Conservation (phyloP, 495 filamentous ascomycete species). For the Pyronema omphalodes region DNA sequence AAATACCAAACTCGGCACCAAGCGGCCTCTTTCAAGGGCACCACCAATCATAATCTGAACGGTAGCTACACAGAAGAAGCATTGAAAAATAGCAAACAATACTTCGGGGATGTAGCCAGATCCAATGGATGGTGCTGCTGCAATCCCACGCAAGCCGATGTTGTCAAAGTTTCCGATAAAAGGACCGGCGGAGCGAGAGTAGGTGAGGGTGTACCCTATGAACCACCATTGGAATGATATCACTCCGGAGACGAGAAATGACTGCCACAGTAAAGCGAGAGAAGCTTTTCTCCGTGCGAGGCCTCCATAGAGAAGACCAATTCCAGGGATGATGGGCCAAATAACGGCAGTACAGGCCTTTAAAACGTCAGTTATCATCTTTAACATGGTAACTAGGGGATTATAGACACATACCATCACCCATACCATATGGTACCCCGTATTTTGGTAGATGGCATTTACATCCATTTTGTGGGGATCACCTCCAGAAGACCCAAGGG, state of each 20-base stretch:
- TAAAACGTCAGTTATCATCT: not conserved
- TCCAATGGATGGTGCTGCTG: conserved; percentile 33
- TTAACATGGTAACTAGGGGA: not conserved
- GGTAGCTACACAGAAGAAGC: conserved; percentile 39
- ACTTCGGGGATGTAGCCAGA: conserved; percentile 36
- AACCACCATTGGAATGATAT: conserved; percentile 25
- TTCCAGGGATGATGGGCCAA: conserved; percentile 39
- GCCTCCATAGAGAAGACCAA: conserved; percentile 38
- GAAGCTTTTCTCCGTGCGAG: conserved; percentile 37
- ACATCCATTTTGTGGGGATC: conserved; percentile 1
- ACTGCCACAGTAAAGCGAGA: conserved; percentile 37
- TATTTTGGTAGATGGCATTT: not conserved
- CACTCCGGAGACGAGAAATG: conserved; percentile 31
- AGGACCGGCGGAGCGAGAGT: conserved; percentile 31
- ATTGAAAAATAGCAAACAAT: conserved; percentile 39
- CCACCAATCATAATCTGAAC: conserved; percentile 35
- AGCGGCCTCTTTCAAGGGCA: conserved; percentile 37
- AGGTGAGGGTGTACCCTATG: conserved; percentile 40
- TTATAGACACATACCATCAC: conserved; percentile 1
- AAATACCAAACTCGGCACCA: conserved; percentile 38
- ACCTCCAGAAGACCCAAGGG: not conserved
- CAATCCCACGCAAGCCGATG: conserved; percentile 36
- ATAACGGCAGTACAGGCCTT: conserved; percentile 25
- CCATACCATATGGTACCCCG: conserved; percentile 1
- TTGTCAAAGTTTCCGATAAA: conserved; percentile 38